phyloP scores from a whole-genome alignment of 164 flowering plant species.

The Stephania cephalantha region DNA sequence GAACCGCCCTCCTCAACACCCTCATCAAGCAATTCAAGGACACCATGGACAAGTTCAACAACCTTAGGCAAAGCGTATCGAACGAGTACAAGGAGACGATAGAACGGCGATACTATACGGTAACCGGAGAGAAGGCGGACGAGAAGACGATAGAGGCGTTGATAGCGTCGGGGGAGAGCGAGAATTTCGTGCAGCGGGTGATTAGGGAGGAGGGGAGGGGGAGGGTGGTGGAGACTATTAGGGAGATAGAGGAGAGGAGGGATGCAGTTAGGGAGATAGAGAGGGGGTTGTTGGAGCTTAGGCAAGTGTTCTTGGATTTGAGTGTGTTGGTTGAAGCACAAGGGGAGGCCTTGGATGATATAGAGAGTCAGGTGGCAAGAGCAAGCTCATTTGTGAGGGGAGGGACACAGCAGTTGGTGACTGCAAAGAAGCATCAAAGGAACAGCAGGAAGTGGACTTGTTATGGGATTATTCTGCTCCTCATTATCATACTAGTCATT shows the following conservation, averaged over 20 bases:
- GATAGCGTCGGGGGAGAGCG: conserved; percentile 79
- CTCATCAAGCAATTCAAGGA: conserved; percentile 57
- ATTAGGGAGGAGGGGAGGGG: conserved; percentile 66
- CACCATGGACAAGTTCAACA: conserved; percentile 51
- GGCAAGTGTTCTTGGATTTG: conserved; percentile 66
- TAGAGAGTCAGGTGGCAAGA: conserved; percentile 48
- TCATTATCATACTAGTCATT: conserved; percentile 37
- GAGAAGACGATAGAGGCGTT: conserved; percentile 46
- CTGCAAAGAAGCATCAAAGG: conserved; percentile 37
- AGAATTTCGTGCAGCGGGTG: conserved; percentile 67
- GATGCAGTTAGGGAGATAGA: conserved; percentile 60
- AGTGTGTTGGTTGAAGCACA: conserved; percentile 50
- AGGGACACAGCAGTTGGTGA: conserved; percentile 30
- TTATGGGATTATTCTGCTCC: conserved; percentile 29
- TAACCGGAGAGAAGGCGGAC: conserved; percentile 69
- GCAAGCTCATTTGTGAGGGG: conserved; percentile 32
- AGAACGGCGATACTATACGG: conserved; percentile 60
- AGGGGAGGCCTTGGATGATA: conserved; percentile 57
- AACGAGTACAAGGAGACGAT: conserved; percentile 73
- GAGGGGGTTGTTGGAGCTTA: conserved; percentile 48
- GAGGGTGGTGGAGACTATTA: conserved; percentile 42
- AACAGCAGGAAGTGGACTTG: conserved; percentile 44
- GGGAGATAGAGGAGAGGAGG: conserved; percentile 60
- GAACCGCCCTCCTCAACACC: conserved; percentile 62
- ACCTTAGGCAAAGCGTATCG: conserved; percentile 41